Evolutionary conservation across 345 rosid species (phyloP).

Genomic region (Cardiospermum halicacabum): DNA sequence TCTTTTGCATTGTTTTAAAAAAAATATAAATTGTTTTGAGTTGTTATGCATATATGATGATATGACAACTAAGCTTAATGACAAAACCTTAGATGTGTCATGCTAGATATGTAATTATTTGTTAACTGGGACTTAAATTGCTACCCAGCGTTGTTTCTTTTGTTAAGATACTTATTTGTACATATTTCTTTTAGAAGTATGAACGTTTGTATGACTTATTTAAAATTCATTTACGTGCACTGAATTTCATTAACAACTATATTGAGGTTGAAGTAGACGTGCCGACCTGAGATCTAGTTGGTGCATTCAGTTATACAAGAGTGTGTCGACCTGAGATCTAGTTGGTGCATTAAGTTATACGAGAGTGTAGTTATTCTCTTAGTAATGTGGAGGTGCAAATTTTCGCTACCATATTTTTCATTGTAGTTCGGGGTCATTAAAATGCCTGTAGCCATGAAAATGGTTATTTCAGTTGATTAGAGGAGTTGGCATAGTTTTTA

Average conservation of each 20-base stretch:
- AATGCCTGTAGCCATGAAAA: too few species aligned
- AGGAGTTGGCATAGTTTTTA: background rate
- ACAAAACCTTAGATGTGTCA: background rate
- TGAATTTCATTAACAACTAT: background rate
- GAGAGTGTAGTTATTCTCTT: background rate
- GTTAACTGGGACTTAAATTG: background rate
- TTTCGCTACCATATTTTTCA: too few species aligned
- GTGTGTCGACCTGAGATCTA: too few species aligned
- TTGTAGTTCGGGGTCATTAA: too few species aligned
- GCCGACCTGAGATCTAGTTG: background rate
- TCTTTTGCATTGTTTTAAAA: too few species aligned
- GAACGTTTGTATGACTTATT: background rate
- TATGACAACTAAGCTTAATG: background rate
- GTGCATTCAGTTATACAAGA: background rate
- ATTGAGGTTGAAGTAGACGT: background rate
- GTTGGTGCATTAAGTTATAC: background rate
- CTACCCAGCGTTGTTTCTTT: background rate
- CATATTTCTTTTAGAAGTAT: background rate
- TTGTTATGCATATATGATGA: background rate
- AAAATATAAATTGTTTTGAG: too few species aligned
- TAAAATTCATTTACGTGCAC: background rate
- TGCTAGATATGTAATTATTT: background rate
- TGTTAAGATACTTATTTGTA: background rate
- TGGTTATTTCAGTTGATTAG: too few species aligned
- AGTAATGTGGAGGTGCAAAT: too few species aligned